These are phyloP conservation scores for Wickerhamiella alocasiicola DNA, from an alignment of 805 yeast species.

Conservation along the genomic window DNA sequence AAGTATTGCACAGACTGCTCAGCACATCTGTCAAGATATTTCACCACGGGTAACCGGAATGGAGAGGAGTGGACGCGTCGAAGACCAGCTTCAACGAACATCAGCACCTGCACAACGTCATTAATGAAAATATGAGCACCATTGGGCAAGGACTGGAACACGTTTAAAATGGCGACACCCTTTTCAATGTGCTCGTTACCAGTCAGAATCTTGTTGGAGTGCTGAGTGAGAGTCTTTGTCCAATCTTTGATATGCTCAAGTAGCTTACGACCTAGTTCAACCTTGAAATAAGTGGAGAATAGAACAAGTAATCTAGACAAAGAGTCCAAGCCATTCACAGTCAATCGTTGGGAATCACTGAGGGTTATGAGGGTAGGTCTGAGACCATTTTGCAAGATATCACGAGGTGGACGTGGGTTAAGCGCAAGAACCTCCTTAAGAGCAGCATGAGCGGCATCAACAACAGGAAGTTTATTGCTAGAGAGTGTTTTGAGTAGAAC, in stretches of 20 bases:
- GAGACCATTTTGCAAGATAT: conserved; percentile 83
- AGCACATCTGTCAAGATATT: conserved; percentile 72
- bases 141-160: conserved; percentile 83
- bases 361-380: conserved; percentile 92
- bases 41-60: conserved; percentile 80
- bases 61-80: conserved; percentile 82
- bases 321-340: conserved; percentile 84
- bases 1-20: conserved; percentile 62
- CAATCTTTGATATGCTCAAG: conserved; percentile 91
- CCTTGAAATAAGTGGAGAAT: conserved; percentile 84
- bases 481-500: conserved; percentile 90
- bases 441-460: conserved; percentile 88
- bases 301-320: conserved; percentile 75
- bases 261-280: conserved; percentile 87
- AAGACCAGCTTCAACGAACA: conserved; percentile 66
- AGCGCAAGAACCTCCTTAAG: conserved; percentile 70
- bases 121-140: conserved; percentile 87
- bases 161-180: conserved; percentile 78
- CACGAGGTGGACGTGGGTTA: conserved; percentile 76
- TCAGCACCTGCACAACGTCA: conserved; percentile 64
- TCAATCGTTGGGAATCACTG: conserved; percentile 82
- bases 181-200: conserved; percentile 75
- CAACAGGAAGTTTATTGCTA: conserved; percentile 71
- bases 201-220: conserved; percentile 68
- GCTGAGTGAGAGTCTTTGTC: conserved; percentile 76